Conservation (phyloP, 2,329 filamentous ascomycete genomes). For the Berkeleyomyces rouxiae region DNA sequence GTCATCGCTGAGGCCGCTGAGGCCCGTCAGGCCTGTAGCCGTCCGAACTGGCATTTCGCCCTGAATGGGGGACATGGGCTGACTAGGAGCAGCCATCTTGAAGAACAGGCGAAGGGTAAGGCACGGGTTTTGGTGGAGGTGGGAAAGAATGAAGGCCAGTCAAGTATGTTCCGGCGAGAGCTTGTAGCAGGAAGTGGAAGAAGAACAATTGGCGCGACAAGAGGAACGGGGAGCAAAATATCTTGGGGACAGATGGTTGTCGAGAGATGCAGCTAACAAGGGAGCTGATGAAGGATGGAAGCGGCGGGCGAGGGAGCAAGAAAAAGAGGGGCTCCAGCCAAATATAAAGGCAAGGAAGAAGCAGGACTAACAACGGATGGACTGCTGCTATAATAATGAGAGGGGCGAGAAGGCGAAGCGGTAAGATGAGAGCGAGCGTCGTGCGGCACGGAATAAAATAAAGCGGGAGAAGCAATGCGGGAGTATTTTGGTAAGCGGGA, state of each 20-base stretch:
- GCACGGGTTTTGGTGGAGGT: conserved; percentile 12
- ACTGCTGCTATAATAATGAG: conserved; percentile 1
- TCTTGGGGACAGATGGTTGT: neutral
- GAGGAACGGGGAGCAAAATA: neutral
- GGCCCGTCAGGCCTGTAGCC: conserved; percentile 9
- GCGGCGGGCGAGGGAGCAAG: neutral
- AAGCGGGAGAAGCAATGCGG: neutral
- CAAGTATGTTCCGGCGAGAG: neutral
- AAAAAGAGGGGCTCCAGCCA: conserved; percentile 5
- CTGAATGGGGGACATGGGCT: conserved; percentile 5
- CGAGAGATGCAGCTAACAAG: neutral
- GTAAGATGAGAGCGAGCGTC: neutral
- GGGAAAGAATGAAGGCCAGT: conserved; percentile 1
- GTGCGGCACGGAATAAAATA: neutral
- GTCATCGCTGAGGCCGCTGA: conserved; percentile 36
- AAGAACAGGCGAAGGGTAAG: neutral
- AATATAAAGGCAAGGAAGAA: neutral
- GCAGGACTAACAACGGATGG: neutral
- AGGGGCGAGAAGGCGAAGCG: neutral
- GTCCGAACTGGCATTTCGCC: conserved; percentile 7
- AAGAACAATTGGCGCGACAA: neutral
- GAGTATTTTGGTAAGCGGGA: neutral
- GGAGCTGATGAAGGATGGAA: neutral
- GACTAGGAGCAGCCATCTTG: conserved; percentile 7
- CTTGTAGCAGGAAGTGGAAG: neutral